Evolutionary conservation across 805 yeast genomes (phyloP).

Genomic region (Sugiyamaella lignohabitans): DNA sequence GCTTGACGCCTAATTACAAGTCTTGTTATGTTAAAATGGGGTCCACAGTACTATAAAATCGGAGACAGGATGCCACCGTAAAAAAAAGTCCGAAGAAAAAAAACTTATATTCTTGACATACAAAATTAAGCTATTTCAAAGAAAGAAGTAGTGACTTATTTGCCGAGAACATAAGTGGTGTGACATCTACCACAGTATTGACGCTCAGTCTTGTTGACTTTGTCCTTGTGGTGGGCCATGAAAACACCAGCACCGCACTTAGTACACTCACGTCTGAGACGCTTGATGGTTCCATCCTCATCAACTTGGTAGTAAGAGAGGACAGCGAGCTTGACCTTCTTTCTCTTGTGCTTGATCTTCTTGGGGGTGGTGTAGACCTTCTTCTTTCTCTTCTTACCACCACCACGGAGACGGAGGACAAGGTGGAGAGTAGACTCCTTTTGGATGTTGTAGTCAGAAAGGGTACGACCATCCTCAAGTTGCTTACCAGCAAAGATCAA

Average conservation of each 20-base stretch:
- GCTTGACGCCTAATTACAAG: no score
- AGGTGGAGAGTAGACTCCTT: conserved; percentile 95
- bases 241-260: conserved; percentile 95
- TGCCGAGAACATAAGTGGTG: conserved; percentile 67
- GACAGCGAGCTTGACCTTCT: conserved; percentile 98
- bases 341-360: conserved; percentile 99
- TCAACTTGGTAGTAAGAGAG: conserved; percentile 99
- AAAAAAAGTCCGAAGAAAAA: no score
- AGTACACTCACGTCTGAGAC: conserved; percentile 98
- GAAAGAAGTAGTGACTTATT: no score
- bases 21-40: no score
- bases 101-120: no score
- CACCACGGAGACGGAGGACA: conserved; percentile 97
- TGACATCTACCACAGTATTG: conserved; percentile 99
- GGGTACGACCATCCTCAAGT: conserved; percentile 88
- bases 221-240: conserved; percentile 97
- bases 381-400: conserved; percentile 99
- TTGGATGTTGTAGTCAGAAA: conserved; percentile 96
- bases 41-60: no score
- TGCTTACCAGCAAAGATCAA: conserved; percentile 97
- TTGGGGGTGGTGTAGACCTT: conserved; percentile 99
- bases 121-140: no score
- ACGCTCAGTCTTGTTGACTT: conserved; percentile 94
- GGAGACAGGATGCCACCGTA: no score
- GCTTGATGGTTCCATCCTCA: conserved; percentile 96